Evolutionary conservation across 257 asterid genomes (phyloP), one percentile per base, ranked within the genome.

Genomic region (Verbascum thapsus): DNA sequence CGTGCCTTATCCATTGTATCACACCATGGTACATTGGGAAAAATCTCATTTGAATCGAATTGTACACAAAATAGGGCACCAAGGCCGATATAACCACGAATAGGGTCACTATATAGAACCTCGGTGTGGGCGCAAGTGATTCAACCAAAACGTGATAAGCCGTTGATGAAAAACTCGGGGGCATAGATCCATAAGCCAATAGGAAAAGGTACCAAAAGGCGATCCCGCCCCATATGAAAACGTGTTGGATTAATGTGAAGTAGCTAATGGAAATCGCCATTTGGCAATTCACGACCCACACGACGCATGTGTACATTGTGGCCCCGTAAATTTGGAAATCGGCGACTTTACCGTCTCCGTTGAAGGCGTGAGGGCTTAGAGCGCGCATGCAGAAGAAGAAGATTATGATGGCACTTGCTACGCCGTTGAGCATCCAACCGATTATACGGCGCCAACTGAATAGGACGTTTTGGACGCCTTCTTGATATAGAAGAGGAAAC

Each of bases 401-500:
- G 81, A 94, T 84, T 41, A 94, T 87, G 57, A 82, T 15, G 38
- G 86, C 88, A 1, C 86, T 76, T 53, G 67, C 58, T 12, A 90
- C 76, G 0, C 97, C 99, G 3, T 94, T 94, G 50, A 88, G 23
- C 95, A 94, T 90, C 99, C 99, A 94, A 7, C 96, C 99, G 1
- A 84, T 66, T 61, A 94, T 80, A 0, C 98, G 90, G 3, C 82
- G 80, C 99, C 99, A 94, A 74, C 92, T 84, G 86, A 94, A 94
- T 53, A 94, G 95, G 55, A 87, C 79, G 51, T 94, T 87, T 63
- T 82, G 96, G 10, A 84, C 79, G 17, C 99, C 99, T 80, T 94
- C 98, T 88, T 94, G 99, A 78, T 94, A 94, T n/a, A 94, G 76
- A 58, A 85, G 44, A 5, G 99, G 99, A 64, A 94, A 94, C 98